phyloP scores from a whole-genome alignment of 768 basidiomycete genomes.

The Nidula microcarpa region DNA sequence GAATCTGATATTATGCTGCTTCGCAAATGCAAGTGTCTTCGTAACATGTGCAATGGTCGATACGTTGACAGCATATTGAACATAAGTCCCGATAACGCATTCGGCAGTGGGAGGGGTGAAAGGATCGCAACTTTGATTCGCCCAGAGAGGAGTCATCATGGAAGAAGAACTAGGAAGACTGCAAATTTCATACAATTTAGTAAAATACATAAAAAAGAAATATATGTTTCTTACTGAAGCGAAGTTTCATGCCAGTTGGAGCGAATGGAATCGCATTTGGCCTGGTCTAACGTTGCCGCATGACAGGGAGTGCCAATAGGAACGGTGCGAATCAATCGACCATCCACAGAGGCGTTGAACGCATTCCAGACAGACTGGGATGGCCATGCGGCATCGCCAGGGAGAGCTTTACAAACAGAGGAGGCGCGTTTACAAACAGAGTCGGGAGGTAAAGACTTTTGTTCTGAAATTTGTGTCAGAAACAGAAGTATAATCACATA shows the following conservation, averaged over 20 bases:
- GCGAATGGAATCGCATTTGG: not conserved
- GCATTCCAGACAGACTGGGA: not conserved
- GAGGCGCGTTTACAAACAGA: not conserved
- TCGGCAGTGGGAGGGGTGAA: slow-evolving; percentile 6
- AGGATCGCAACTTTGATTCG: slow-evolving; percentile 16
- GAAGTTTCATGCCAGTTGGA: not conserved
- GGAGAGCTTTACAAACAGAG: not conserved
- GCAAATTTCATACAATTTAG: not conserved
- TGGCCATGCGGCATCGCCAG: not conserved
- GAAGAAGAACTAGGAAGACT: slow-evolving; percentile 9
- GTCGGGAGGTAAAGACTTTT: too few species aligned
- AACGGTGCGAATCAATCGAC: not conserved
- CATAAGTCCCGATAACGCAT: slow-evolving; percentile 12
- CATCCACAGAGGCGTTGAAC: not conserved
- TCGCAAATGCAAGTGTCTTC: not conserved
- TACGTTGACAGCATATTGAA: slow-evolving; percentile 9
- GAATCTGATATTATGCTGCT: not conserved
- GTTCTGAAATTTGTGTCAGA: too few species aligned
- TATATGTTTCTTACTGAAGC: not conserved
- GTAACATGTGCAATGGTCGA: not conserved
- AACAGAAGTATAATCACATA: too few species aligned
- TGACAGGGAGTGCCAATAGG: not conserved
- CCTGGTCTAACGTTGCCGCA: not conserved
- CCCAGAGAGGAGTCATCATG: slow-evolving; percentile 12
- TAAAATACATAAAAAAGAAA: not conserved